Base-by-base conservation (phyloP, 2,329 filamentous ascomycete genomes). In the Colletotrichum tamarilloi region DNA sequence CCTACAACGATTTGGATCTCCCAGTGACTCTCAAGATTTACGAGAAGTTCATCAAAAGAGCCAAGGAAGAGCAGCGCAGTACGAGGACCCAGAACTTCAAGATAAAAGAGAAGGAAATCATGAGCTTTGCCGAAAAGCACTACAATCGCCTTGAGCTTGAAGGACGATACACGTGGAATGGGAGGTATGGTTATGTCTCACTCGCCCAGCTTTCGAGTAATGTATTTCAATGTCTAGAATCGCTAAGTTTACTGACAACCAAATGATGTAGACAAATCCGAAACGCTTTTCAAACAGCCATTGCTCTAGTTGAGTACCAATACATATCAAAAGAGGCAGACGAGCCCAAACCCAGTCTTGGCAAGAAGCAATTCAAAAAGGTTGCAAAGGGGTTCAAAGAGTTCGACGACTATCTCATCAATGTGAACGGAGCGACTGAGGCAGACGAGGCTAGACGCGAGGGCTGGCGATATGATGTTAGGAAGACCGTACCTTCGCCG, bases 1-100 rank as follows among this genome's bases (percentile, higher is more conserved):
- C 84, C 68, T 88, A 88, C 72, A 82, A 83, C 3, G 53, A 32
- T 19, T 5, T 62, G 11, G 19, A 58, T 1, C 42, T 63, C 16
- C 14, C 5, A 1, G 57, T 62, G 7, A 75, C 75, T 2, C 30
- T 42, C 11, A 64, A 74, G 38, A 38, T 76, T 1, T 74, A 67
- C 19, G 49, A 72, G 1, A 68, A 56, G 5, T 75, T 75, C 49
- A 56, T 76, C 22, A 52, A 55, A 12, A 57, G 62, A 5, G 24
- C 73, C 4, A 74, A 58, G 9, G 67, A 62, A 0, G 75, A 76
- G 49, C 67, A 73, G 26, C 14, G 24, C 2, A 12, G 28, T 5
- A 59, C 60, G 0, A 8, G 14, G 0, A 26, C 30, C 14, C 7
- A 11, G 0, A 30, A 38, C 3, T 73, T 75, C 26, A 67, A 67